phyloP scores from a whole-genome alignment of 164 flowering plant species.

The Aristolochia fimbriata region DNA sequence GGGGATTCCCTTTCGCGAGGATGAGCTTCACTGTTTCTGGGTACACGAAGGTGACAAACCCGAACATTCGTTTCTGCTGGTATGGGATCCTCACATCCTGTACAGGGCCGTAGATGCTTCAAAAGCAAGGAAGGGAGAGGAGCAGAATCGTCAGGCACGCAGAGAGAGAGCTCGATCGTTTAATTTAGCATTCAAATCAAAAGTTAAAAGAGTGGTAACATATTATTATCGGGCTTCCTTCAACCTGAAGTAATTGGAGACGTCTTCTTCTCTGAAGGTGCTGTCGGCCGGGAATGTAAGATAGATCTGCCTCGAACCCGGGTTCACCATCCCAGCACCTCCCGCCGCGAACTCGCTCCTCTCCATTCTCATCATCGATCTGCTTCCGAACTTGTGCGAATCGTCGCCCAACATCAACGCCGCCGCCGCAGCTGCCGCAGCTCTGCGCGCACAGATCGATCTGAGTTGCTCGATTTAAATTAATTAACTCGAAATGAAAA shows the following conservation, averaged over 20 bases:
- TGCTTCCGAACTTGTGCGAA: constrained; percentile 35
- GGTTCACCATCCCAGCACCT: constrained; percentile 29
- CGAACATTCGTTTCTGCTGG: constrained; percentile 98
- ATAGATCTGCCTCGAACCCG: constrained; percentile 71
- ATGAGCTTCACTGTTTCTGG: constrained; percentile 92
- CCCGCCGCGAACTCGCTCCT: constrained; percentile 45
- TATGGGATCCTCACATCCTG: constrained; percentile 97
- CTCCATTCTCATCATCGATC: constrained; percentile 23
- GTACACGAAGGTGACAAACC: constrained; percentile 83
- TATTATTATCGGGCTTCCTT: no score
- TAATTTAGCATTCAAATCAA: no score
- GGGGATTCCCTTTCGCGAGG: constrained; percentile 92
- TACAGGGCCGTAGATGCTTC: constrained; percentile 91
- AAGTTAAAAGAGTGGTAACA: no score
- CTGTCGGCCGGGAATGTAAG: constrained; percentile 96
- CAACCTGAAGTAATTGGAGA: constrained; percentile 86
- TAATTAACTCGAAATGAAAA: no score
- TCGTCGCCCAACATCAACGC: constrained; percentile 59
- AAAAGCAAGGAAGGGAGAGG: no score
- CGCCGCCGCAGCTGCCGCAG: constrained; percentile 33
- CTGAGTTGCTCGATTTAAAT: no score
- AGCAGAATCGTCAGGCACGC: background rate
- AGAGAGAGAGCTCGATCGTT: no score
- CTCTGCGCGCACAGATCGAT: no score
- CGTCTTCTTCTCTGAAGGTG: constrained; percentile 91